Evolutionary conservation across 306 rosid genomes (phyloP).

Genomic region (Castanea crenata): DNA sequence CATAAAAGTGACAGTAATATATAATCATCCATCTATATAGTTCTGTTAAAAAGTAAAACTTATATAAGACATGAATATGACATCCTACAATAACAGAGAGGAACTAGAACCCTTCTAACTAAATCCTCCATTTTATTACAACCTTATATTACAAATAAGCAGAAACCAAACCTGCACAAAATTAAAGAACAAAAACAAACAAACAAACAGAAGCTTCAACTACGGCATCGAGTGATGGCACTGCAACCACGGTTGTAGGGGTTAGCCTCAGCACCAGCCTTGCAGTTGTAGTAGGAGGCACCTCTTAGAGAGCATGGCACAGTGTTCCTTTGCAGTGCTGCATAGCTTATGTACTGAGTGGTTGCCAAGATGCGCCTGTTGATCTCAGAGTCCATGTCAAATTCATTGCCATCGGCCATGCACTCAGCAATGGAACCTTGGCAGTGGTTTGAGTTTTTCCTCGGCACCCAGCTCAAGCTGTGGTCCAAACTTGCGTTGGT

Average conservation of each 20-base stretch:
- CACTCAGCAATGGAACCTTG: constrained; percentile 71
- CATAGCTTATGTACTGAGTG: constrained; percentile 67
- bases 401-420: constrained; percentile 37
- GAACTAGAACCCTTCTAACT: neutral
- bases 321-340: constrained; percentile 61
- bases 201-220: constrained; percentile 18
- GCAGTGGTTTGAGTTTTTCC: constrained; percentile 24
- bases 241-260: constrained; percentile 79
- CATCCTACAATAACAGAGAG: neutral
- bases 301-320: constrained; percentile 81
- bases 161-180: neutral
- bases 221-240: constrained; percentile 77
- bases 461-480: constrained; percentile 37
- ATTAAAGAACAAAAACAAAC: neutral
- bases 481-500: constrained; percentile 23
- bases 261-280: constrained; percentile 61
- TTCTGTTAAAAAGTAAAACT: neutral
- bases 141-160: neutral
- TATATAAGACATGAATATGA: no score
- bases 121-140: neutral
- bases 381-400: constrained; percentile 49
- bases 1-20: neutral
- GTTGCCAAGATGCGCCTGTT: constrained; percentile 78
- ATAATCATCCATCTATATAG: neutral
- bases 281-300: constrained; percentile 83